Evolutionary conservation across 2,329 filamentous ascomycete genomes (phyloP).

Genomic region (Microcera coccophila): DNA sequence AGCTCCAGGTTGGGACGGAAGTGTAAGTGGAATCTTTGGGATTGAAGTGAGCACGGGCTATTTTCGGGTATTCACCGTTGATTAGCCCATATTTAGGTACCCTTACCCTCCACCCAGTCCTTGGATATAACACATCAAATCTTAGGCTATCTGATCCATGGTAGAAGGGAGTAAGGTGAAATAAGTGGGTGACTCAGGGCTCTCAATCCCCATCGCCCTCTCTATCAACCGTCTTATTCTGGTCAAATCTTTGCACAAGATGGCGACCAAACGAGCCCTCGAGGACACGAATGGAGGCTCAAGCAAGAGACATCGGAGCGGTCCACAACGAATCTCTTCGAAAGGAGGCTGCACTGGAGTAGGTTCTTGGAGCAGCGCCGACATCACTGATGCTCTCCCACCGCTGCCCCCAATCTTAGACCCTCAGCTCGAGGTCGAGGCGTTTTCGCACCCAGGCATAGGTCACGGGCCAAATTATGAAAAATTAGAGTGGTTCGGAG

Average conservation of each 20-base stretch:
- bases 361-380: constrained; percentile 45
- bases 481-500: constrained; percentile 81
- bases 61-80: neutral
- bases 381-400: constrained; percentile 48
- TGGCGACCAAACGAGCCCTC: too few species aligned
- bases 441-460: constrained; percentile 63
- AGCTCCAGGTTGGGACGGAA: neutral
- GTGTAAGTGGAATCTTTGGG: neutral
- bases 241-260: too few species aligned
- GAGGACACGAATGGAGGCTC: too few species aligned
- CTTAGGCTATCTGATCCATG: too few species aligned
- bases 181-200: too few species aligned
- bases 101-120: neutral
- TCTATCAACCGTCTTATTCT: too few species aligned
- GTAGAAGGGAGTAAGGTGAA: too few species aligned
- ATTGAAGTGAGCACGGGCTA: neutral
- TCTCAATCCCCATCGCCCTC: too few species aligned
- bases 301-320: too few species aligned
- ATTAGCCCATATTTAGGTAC: too few species aligned
- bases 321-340: too few species aligned
- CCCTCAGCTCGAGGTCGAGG: constrained; percentile 54
- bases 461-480: constrained; percentile 57
- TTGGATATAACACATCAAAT: neutral
- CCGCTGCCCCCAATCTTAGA: constrained; percentile 60
- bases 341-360: too few species aligned